Evolutionary conservation across 108 stramenopile genomes (phyloP), one percentile per base, ranked within the genome.

Genomic region (Discostella pseudostelligera): DNA sequence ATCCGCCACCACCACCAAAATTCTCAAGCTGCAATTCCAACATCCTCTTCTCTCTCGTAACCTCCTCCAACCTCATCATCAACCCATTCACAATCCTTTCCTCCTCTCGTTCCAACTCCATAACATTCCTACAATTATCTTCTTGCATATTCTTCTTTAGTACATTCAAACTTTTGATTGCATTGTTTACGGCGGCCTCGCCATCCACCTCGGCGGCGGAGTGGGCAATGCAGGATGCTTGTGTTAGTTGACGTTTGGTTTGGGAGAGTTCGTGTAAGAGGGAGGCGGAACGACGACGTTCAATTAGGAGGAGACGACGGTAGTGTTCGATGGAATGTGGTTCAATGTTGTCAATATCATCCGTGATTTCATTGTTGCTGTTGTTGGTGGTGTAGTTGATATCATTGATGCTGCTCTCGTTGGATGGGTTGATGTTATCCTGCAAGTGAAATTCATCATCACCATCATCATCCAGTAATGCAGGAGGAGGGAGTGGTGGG

Each of bases 91-190:
- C 45, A 32, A 68, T 62, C 66, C 62, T 19, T 43, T 76, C 74
- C 67, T 76, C 67, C 67, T 74, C 65, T 21, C 64, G 42, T 45
- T 66, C 72, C 59, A 72, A 59, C 36, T 72, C 74, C 74, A 75
- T 75, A 8, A 76, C 67, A 17, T 26, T 29, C 8, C 61, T 21
- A 8, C 58, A 39, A 37, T 65, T 64, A 26, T 64, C 67, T 24
- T 76, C 67, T 16, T 59, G 37, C 67, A 56, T 59, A 16, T 58
- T 61, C 44, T 47, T 59, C 6, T 56, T 56, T 19, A 68, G 40
- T 22, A 21, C 1, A 25, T 63, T 24, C 16, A 69, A 51, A 43
- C 50, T 59, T 47, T 76, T 64, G 20, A 68, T 45, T 0, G 69
- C n/a, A n/a, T n/a, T n/a, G n/a, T 32, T 32, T 3, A 32, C 32